phyloP scores from a whole-genome alignment of 345 rosid species.

The Brassica incana region DNA sequence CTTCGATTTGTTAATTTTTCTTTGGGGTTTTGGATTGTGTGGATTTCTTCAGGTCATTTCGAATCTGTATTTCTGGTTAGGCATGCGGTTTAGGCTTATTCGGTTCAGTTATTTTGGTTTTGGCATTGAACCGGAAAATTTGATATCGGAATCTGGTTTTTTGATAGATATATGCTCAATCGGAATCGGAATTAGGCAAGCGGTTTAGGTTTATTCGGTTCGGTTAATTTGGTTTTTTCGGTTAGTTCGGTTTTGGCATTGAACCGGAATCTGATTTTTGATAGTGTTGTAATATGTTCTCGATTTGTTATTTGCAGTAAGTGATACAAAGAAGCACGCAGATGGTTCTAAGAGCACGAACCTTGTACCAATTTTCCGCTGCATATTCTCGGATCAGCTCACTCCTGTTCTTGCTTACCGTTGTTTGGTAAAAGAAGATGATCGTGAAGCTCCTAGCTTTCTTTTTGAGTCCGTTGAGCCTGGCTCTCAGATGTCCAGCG shows the following conservation, averaged over 20 bases:
- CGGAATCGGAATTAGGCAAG: no score
- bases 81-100: not conserved
- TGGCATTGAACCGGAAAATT: no score
- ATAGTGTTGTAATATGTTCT: not conserved
- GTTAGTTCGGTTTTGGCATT: no score
- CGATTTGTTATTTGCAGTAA: slow-evolving; percentile 39
- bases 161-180: no score
- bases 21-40: not conserved
- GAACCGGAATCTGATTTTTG: no score
- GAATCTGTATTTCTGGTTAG: slow-evolving; percentile 1
- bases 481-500: slow-evolving; percentile 51
- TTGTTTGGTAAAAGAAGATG: slow-evolving; percentile 79
- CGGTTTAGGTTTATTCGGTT: no score
- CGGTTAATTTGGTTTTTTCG: no score
- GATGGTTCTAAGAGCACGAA: slow-evolving; percentile 70
- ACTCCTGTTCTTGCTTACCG: slow-evolving; percentile 88
- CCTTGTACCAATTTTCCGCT: slow-evolving; percentile 61
- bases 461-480: slow-evolving; percentile 86
- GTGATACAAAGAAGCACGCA: slow-evolving; percentile 44
- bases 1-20: not conserved
- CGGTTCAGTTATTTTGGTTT: no score
- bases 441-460: slow-evolving; percentile 85
- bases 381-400: slow-evolving; percentile 84
- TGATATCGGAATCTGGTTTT: no score
- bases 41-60: not conserved